These are phyloP conservation scores for Fraxinus floribunda DNA, from an alignment of 305 asterid genomes.

Conservation along the genomic window DNA sequence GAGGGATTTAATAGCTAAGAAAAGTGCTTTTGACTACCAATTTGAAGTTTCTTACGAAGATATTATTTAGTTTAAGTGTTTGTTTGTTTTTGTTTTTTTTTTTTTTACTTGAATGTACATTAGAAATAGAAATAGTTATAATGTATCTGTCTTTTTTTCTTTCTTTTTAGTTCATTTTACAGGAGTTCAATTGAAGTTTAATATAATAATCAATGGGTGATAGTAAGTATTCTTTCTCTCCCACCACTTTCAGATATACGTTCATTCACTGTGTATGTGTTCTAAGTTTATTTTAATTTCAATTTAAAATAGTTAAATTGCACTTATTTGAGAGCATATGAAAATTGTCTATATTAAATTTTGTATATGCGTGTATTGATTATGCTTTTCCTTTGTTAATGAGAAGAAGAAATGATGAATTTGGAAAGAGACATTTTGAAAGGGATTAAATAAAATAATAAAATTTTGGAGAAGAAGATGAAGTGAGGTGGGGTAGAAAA, in stretches of 20 bases:
- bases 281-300: constrained; percentile 10
- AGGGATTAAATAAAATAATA: too few species aligned
- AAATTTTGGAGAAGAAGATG: too few species aligned
- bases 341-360: not conserved
- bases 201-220: constrained; percentile 59
- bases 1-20: too few species aligned
- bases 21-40: too few species aligned
- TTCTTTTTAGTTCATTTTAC: not conserved
- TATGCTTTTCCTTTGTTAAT: too few species aligned
- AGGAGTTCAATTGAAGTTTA: constrained; percentile 14
- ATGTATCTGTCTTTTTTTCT: not conserved
- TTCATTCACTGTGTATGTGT: not conserved
- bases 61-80: not conserved
- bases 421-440: too few species aligned
- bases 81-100: not conserved
- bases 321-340: not conserved
- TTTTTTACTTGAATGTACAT: not conserved
- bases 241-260: constrained; percentile 83
- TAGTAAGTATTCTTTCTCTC: constrained; percentile 92
- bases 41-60: too few species aligned
- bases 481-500: too few species aligned
- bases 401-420: too few species aligned
- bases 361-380: too few species aligned
- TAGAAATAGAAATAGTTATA: not conserved
- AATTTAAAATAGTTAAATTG: not conserved